These are phyloP conservation scores for Gloeopeniophorella convolvens DNA, from an alignment of 768 basidiomycete genomes.

Conservation along the genomic window DNA sequence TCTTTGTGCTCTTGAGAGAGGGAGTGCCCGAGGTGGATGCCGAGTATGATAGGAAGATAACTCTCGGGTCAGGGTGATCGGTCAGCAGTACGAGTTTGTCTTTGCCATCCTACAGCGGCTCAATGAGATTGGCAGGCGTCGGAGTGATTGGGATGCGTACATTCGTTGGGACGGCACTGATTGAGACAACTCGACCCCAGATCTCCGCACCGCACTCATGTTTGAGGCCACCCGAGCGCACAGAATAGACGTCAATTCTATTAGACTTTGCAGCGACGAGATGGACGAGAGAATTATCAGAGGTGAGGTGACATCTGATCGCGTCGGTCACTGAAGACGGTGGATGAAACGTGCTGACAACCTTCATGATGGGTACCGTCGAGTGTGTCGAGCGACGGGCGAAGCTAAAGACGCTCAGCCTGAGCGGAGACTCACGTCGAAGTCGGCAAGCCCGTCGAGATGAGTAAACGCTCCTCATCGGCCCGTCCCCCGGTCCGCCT, in stretches of 20 bases:
- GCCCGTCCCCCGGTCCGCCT: too few species aligned
- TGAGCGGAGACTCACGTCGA: too few species aligned
- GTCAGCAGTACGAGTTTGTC: slow-evolving; percentile 59
- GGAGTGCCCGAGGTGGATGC: slow-evolving; percentile 29
- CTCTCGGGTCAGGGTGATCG: slow-evolving; percentile 70
- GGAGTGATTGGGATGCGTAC: slow-evolving; percentile 33
- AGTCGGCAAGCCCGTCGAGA: too few species aligned
- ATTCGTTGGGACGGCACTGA: slow-evolving; percentile 48
- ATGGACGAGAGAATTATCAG: slow-evolving; percentile 45
- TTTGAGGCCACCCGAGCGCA: slow-evolving; percentile 53
- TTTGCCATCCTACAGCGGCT: slow-evolving; percentile 16
- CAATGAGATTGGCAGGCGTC: neutral
- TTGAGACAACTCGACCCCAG: slow-evolving; percentile 58
- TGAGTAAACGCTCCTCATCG: too few species aligned
- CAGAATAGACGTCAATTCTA: slow-evolving; percentile 60
- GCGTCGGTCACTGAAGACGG: slow-evolving; percentile 69
- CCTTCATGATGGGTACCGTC: slow-evolving; percentile 32
- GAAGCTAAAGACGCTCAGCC: neutral
- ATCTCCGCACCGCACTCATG: slow-evolving; percentile 56
- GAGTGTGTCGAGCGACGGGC: neutral
- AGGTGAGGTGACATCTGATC: slow-evolving; percentile 56
- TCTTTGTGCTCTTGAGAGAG: slow-evolving; percentile 36
- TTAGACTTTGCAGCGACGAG: slow-evolving; percentile 65
- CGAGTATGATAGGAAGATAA: slow-evolving; percentile 54
- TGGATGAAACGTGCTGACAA: slow-evolving; percentile 71